Evolutionary conservation across 352 stramenopile species (phyloP).

Genomic region (Thalassiosira gravida): DNA sequence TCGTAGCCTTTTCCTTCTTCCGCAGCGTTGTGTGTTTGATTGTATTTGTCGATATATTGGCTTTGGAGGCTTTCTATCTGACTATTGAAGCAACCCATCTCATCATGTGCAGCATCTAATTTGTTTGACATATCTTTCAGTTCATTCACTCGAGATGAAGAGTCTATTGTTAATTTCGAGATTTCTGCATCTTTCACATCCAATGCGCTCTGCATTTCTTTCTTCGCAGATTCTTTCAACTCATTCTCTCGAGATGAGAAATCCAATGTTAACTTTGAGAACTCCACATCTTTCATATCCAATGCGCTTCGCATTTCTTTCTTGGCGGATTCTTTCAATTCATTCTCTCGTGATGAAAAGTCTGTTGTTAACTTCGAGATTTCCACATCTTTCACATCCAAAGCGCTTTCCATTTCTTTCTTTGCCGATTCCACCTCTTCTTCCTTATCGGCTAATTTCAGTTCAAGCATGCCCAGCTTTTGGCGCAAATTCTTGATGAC

Average conservation of each 20-base stretch:
- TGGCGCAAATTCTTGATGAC: conserved; percentile 27
- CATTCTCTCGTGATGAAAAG: too few relatives aligned
- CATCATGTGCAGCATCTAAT: conserved; percentile 31
- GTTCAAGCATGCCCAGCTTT: conserved; percentile 39
- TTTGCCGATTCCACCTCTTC: conserved; percentile 40
- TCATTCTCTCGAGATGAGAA: too few relatives aligned
- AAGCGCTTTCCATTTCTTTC: too few relatives aligned
- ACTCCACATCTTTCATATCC: too few relatives aligned
- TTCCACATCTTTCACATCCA: too few relatives aligned
- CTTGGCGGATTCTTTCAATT: too few relatives aligned
- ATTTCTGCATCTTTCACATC: conserved; percentile 52
- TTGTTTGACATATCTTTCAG: conserved; percentile 52
- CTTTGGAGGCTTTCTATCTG: conserved; percentile 25
- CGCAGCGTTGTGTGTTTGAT: conserved; percentile 4
- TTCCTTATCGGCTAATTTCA: conserved; percentile 41
- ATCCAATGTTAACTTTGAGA: too few relatives aligned
- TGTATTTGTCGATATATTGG: conserved; percentile 11
- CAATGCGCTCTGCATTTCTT: conserved; percentile 33
- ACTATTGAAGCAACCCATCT: conserved; percentile 23
- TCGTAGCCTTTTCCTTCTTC: conserved; percentile 49
- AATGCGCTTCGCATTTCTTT: too few relatives aligned
- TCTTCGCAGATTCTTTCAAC: too few relatives aligned
- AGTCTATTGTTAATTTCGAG: conserved; percentile 33
- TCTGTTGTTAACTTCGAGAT: too few relatives aligned
- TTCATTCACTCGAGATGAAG: conserved; percentile 29